These are phyloP conservation scores for Talaromyces amestolkiae DNA, from an alignment of 2,329 filamentous ascomycete genomes.

Conservation along the genomic window DNA sequence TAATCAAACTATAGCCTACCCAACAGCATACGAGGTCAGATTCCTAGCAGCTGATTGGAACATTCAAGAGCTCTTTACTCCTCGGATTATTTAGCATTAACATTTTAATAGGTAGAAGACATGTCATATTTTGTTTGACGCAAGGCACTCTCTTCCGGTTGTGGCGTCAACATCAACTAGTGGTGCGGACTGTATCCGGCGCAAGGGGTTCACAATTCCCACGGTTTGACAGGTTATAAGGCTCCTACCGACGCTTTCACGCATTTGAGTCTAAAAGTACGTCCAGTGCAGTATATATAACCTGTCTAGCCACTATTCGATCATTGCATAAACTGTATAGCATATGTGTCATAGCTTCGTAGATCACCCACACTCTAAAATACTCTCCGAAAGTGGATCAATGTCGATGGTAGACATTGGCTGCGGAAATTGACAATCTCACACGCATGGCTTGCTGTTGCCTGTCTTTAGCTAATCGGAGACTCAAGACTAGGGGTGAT, in stretches of 20 bases:
- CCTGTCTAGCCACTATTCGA: background rate
- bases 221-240: background rate
- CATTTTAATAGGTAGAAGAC: background rate
- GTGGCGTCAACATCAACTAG: background rate
- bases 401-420: background rate
- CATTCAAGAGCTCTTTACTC: background rate
- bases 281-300: background rate
- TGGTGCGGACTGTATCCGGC: conserved; percentile 5
- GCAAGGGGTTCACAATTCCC: conserved; percentile 7
- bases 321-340: background rate
- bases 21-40: background rate
- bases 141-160: conserved; percentile 1
- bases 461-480: background rate
- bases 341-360: conserved; percentile 2
- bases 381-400: conserved; percentile 10
- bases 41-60: background rate
- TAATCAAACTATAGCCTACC: conserved; percentile 1
- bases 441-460: background rate
- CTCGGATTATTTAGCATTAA: background rate
- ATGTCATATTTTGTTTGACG: conserved; percentile 5
- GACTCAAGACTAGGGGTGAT: background rate
- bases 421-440: background rate
- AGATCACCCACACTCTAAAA: background rate
- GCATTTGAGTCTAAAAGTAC: background rate
- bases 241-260: background rate